Base-by-base conservation (phyloP, 1,284 basidiomycete genomes). In the Phaffia rhodozyma region DNA sequence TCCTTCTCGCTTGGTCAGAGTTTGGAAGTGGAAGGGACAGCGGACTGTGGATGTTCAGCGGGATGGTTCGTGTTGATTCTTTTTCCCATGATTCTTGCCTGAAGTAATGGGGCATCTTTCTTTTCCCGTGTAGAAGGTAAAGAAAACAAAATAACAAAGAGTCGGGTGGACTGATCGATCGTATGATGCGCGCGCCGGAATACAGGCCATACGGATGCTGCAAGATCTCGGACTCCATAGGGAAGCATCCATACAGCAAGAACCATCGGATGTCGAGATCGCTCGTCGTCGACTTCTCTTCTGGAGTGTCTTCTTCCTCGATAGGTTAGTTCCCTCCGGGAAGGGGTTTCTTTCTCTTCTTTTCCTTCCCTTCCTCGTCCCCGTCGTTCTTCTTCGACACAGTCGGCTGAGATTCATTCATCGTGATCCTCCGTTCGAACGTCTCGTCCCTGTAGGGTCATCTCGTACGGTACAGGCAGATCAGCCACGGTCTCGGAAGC, bases 281-380 rank as follows among this genome's bases (percentile, higher is more conserved):
- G 60, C 60, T 27, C 49, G 53, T 9, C 30, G 55, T 7, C 49
- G 64, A 9, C 48, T 66, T 29, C 53, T 66, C 23, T 66, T 66
- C 29, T 66, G 60, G 60, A 38, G 49, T 25, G 64, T 66, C 21
- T 66, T 66, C 34, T 58, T 62, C 29, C 25, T 61, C 21, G 64
- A 66, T 43, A 50, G 64, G 21, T 55, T 62, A 16, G 58, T 57
- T 50, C 53, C 47, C 23, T 65, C 55, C 54, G 63, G 63, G 2
- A 65, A 51, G 29, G 53, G 18, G 63, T 54, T 23, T 51, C 38
- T 54, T 21, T 53, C 38, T 5, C 16, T 29, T 5, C 34, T 58
- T 18, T 29, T 29, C 16, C 47, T 21, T 16, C n/a, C 27, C 1
- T 61, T 53, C 30, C 2, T 52, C 13, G 5, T 29, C 43, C 6